Evolutionary conservation across 768 basidiomycete species (phyloP).

Genomic region (Gloeopeniophorella convolvens): DNA sequence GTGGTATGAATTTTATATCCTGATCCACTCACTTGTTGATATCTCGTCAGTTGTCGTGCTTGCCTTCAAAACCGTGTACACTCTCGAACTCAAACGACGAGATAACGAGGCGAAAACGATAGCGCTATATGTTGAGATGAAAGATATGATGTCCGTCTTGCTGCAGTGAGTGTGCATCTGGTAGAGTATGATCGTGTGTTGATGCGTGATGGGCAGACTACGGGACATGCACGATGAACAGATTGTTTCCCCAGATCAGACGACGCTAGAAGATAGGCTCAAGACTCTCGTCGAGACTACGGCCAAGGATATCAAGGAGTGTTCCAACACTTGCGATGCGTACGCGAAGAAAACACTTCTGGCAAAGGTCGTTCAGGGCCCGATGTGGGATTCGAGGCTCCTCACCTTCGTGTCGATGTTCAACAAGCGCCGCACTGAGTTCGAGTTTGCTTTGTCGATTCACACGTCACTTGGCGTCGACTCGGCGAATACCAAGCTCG

Average conservation of each 20-base stretch:
- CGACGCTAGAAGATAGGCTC: slow-evolving; percentile 30
- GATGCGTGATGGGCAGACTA: too few species aligned
- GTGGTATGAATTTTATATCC: slow-evolving; percentile 18
- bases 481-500: slow-evolving; percentile 13
- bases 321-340: slow-evolving; percentile 30
- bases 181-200: too few species aligned
- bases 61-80: slow-evolving; percentile 44
- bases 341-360: slow-evolving; percentile 28
- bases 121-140: slow-evolving; percentile 43
- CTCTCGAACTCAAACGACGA: slow-evolving; percentile 40
- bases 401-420: slow-evolving; percentile 24
- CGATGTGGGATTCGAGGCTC: slow-evolving; percentile 27
- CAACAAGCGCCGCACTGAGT: slow-evolving; percentile 22
- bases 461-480: slow-evolving; percentile 22
- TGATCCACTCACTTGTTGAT: background rate
- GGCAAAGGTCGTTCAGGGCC: slow-evolving; percentile 26
- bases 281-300: slow-evolving; percentile 26
- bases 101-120: slow-evolving; percentile 47
- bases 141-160: slow-evolving; percentile 36
- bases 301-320: slow-evolving; percentile 28
- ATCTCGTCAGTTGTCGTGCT: slow-evolving; percentile 36
- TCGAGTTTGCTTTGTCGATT: slow-evolving; percentile 27
- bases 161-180: slow-evolving; percentile 5
- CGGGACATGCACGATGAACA: slow-evolving; percentile 27
- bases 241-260: slow-evolving; percentile 28